Base-by-base conservation (phyloP, 768 basidiomycete genomes). In the Psilocybe cyanescens region DNA sequence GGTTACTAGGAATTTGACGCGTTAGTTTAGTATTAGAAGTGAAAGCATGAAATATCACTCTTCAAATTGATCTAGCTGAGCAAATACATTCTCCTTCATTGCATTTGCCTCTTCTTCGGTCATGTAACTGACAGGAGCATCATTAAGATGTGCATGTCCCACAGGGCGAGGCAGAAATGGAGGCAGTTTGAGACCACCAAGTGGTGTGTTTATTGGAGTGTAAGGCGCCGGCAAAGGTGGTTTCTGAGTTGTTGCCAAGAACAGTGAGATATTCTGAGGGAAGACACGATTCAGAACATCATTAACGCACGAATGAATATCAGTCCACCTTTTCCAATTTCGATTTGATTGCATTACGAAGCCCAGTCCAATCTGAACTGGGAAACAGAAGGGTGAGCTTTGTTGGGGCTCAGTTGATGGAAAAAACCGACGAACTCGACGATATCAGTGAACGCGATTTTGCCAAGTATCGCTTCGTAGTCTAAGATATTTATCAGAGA, bases 31-130 rank as follows among this genome's bases (percentile, higher is more conserved):
- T 17, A 39, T 4, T 19, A 52, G 47, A 35, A 30, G 3, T 28
- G 19, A 30, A 19, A 39, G 24, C 28, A 53, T 50, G 11, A 39
- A 52, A 51, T 79, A 86, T 51, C 67, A 93, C 93, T 82, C 82
- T 46, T 93, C 90, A 63, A 94, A 92, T 39, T 84, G 84, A 65
- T 93, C 85, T 29, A 95, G 74, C 65, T 90, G 86, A 8, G 74
- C 74, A 68, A 86, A 87, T 28, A 95, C 81, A 4, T 71, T 70
- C 6, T 76, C 71, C 74, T 87, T 86, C 71, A 86, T 72, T 41
- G 81, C 81, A 12, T 80, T 77, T 1, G 88, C 86, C 67, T 93
- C 87, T 51, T 84, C 78, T 57, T 78, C 75, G n/a, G 76, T 81
- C 82, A 93, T 83, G 64, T 82, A 83, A 55, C 72, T 85, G 60